These are phyloP conservation scores for Tolypocladium tundrense DNA, from an alignment of 2,329 filamentous ascomycete species.

Conservation along the genomic window DNA sequence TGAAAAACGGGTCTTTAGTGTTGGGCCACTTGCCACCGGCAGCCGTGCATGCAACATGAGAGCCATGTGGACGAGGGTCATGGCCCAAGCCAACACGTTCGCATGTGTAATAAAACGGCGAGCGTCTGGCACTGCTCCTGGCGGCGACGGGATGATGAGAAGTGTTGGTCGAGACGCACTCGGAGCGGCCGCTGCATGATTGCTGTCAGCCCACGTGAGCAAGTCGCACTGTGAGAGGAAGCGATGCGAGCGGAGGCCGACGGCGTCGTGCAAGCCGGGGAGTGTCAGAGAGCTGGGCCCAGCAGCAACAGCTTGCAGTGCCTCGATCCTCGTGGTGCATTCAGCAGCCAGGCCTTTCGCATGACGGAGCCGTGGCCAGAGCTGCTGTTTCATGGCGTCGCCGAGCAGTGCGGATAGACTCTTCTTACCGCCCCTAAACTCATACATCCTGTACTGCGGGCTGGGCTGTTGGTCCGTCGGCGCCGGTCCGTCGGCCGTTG, in stretches of 20 bases:
- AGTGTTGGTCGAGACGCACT: not conserved
- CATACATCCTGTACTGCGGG: not conserved
- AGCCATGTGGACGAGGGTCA: too few relatives aligned
- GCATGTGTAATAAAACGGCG: not conserved
- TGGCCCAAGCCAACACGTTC: not conserved
- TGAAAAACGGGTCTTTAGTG: too few relatives aligned
- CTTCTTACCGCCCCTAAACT: not conserved
- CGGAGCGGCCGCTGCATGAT: not conserved
- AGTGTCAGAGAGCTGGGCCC: not conserved
- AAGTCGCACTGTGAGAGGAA: not conserved
- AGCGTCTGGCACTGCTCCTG: not conserved
- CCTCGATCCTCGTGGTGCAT: not conserved
- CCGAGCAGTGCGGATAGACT: not conserved
- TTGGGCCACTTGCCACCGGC: too few relatives aligned
- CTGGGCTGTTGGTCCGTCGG: not conserved
- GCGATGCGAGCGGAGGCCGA: not conserved
- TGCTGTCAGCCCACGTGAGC: not conserved
- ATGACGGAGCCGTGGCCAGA: not conserved
- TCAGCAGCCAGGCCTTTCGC: not conserved
- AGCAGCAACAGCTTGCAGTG: not conserved
- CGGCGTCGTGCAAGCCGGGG: not conserved
- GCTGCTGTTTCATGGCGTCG: too few relatives aligned
- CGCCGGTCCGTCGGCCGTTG: not conserved
- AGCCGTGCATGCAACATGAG: not conserved
- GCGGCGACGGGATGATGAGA: not conserved